Percentiles rank a stretch among this genome's conserved stretches.
phyloP scores from a whole-genome alignment of 192 early-diverging fungal species.

The Dispira parvispora region DNA sequence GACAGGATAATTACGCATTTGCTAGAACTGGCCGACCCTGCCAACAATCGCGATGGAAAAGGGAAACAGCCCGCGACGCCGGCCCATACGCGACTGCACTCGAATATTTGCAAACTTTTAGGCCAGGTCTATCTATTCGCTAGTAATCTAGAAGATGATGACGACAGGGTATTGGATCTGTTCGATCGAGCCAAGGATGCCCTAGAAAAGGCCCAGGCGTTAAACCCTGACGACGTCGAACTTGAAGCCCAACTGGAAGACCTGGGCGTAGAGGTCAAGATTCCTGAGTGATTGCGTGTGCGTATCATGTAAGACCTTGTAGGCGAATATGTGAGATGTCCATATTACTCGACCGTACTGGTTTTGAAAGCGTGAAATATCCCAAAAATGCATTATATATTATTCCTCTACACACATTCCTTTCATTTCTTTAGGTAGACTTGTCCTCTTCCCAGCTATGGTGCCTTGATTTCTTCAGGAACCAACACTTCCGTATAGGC shows the following conservation, averaged over 20 bases:
- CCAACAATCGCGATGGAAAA: conserved; percentile 1
- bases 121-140: neutral
- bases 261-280: neutral
- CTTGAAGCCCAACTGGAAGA: neutral
- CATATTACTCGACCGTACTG: too few species aligned
- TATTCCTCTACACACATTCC: too few species aligned
- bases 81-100: neutral
- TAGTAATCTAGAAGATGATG: neutral
- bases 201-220: neutral
- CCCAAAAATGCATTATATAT: too few species aligned
- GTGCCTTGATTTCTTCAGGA: too few species aligned
- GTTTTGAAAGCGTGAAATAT: too few species aligned
- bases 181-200: neutral
- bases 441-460: too few species aligned
- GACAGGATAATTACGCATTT: neutral
- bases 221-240: neutral
- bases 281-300: neutral
- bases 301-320: neutral
- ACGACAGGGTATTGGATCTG: neutral
- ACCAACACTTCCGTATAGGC: too few species aligned
- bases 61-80: neutral
- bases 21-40: neutral
- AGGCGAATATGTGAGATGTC: too few species aligned
- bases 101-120: neutral
- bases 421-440: too few species aligned